Base-by-base conservation (phyloP, 2,329 filamentous ascomycete species). In the Catunica adiposa region DNA sequence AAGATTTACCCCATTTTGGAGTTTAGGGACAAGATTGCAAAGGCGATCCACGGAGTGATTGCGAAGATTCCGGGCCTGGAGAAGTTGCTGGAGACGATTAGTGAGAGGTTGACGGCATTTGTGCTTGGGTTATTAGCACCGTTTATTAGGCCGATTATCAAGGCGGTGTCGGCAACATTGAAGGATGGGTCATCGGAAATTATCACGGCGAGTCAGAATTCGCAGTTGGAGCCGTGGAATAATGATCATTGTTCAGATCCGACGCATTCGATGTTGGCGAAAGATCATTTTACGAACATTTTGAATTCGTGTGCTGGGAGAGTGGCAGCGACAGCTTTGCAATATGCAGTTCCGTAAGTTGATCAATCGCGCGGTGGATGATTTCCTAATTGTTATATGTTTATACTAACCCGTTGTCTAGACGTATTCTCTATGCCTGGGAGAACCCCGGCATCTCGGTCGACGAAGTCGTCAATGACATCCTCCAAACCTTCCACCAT, bases 1-100 rank as follows among this genome's bases (percentile, higher is more conserved):
- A 82, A 94, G 69, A 96, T 98, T 61, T 97, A 97, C 64, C 92
- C 92, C 0, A 95, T 98, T 59, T 77, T 98, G 0, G 78, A 86
- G 59, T 98, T 97, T 73, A 80, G 90, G 58, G 92, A 98, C 72
- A 92, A 84, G 64, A 89, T 98, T 55, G 89, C 96, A 53, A 87
- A 87, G 62, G 79, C 83, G 42, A 89, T 98, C 67, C 88, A 82
- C 64, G 78, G 80, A 40, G 84, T 89, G 54, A 88, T 97, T 61
- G 82, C 89, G 63, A 96, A 94, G 71, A 84, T 98, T 40, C 92
- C 92, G 0, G 90, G 90, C 0, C 75, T 98, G 3, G 88, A 95
- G 69, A 76, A 83, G 59, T 73, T 96, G n/a, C 80, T 97, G 22
- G 90, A 97, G 61, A 90, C 88, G 63, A 94, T 98, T 63, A 87